Percentiles rank a stretch among this genome's conserved stretches.
phyloP scores from a whole-genome alignment of 2,329 filamentous ascomycete genomes.

The Microdochium paspali region DNA sequence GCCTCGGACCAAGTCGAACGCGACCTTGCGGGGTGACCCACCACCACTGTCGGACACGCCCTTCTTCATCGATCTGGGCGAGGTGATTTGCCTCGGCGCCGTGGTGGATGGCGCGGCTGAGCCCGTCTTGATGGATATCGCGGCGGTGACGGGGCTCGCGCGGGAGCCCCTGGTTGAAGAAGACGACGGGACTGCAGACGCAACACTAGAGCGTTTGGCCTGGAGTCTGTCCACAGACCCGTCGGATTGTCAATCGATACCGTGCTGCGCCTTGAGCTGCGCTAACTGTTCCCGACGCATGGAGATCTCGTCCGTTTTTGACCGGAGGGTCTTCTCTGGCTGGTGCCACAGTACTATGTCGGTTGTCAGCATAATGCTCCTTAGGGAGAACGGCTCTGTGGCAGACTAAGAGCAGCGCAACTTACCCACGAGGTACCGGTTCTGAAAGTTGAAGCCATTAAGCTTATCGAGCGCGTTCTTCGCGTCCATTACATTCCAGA shows the following conservation, averaged over 20 bases:
- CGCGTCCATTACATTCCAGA: slow-evolving; percentile 98
- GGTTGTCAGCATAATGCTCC: slow-evolving; percentile 2
- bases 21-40: slow-evolving; percentile 16
- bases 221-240: slow-evolving; percentile 49
- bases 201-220: slow-evolving; percentile 29
- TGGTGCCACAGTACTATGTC: slow-evolving; percentile 50
- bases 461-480: slow-evolving; percentile 99
- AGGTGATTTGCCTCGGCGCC: neutral
- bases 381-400: neutral
- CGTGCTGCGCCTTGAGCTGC: slow-evolving; percentile 94
- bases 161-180: slow-evolving; percentile 20
- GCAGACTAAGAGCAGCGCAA: slow-evolving; percentile 15
- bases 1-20: slow-evolving; percentile 19
- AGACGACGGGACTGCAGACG: slow-evolving; percentile 54
- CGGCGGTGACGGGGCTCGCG: slow-evolving; percentile 11
- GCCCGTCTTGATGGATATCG: slow-evolving; percentile 14
- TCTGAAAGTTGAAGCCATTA: slow-evolving; percentile 99
- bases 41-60: slow-evolving; percentile 17
- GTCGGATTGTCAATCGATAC: slow-evolving; percentile 92
- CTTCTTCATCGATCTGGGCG: slow-evolving; percentile 10
- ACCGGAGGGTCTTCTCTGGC: slow-evolving; percentile 62
- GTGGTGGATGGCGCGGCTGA: slow-evolving; percentile 11
- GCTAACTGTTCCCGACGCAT: slow-evolving; percentile 88
- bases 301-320: slow-evolving; percentile 87
- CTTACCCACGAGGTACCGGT: slow-evolving; percentile 94